A percentile compares a stretch with the other conserved stretches of the same genome.
These are phyloP conservation scores for Physaria fendleri DNA, from an alignment of 345 rosid genomes.

Conservation along the genomic window DNA sequence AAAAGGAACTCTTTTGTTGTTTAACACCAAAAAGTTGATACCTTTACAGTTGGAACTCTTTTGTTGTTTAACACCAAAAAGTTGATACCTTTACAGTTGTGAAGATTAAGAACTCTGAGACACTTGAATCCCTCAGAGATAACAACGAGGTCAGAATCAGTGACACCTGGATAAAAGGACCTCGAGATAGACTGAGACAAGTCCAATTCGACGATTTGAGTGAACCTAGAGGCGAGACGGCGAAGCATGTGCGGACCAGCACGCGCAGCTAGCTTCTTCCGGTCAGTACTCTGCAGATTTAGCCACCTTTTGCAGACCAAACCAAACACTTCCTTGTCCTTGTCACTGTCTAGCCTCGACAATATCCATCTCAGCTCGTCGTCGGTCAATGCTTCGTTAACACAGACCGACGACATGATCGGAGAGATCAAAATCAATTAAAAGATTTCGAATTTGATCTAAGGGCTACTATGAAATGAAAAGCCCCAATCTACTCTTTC, in stretches of 20 bases:
- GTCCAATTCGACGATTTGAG: constrained; percentile 62
- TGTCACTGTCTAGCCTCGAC: constrained; percentile 54
- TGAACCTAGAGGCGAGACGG: constrained; percentile 78
- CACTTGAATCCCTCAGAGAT: constrained; percentile 59
- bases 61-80: not conserved
- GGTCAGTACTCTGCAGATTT: constrained; percentile 71
- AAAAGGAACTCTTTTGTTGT: not conserved
- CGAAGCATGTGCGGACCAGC: constrained; percentile 92
- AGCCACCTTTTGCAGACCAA: constrained; percentile 94
- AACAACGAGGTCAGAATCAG: constrained; percentile 78
- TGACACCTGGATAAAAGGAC: constrained; percentile 82
- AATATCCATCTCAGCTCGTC: constrained; percentile 72
- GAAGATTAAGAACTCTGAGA: constrained; percentile 53
- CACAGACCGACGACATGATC: constrained; percentile 43
- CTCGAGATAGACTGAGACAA: constrained; percentile 89
- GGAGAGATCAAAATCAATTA: not conserved
- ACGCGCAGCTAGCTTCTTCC: constrained; percentile 80
- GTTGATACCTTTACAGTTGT: constrained; percentile 50
- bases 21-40: not conserved
- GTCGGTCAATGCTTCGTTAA: constrained; percentile 68
- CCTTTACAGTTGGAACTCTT: constrained; percentile 71
- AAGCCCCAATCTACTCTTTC: constrained; percentile 1
- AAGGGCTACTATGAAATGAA: not conserved
- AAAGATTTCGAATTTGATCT: not conserved
- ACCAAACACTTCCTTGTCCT: constrained; percentile 80